Conservation (phyloP, 371 early-diverging fungal genomes). For the Actinomortierella ambigua region DNA sequence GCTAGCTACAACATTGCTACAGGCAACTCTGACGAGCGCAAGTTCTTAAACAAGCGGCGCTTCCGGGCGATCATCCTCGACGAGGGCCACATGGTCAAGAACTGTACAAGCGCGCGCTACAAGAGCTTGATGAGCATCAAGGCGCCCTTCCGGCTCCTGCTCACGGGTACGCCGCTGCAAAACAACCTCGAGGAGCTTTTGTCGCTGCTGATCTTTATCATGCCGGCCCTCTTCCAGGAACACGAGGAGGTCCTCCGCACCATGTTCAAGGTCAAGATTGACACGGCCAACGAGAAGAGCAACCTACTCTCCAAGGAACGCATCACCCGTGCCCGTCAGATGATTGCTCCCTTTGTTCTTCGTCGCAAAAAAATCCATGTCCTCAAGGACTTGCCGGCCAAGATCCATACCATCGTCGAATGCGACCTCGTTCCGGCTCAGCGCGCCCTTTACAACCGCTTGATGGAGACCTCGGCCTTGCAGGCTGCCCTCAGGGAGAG, state of each 20-base stretch:
- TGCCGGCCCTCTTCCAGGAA: constrained; percentile 85
- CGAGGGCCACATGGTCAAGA: constrained; percentile 96
- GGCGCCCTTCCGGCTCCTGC: constrained; percentile 70
- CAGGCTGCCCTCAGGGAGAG: constrained; percentile 17
- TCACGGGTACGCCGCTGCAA: constrained; percentile 86
- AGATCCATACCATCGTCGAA: constrained; percentile 54
- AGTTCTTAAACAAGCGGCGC: constrained; percentile 63
- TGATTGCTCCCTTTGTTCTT: constrained; percentile 84
- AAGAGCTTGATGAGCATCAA: constrained; percentile 74
- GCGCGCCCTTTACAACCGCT: constrained; percentile 48
- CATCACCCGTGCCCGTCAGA: constrained; percentile 69
- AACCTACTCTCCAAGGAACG: constrained; percentile 60
- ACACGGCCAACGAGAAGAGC: constrained; percentile 38
- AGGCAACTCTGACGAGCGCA: constrained; percentile 72
- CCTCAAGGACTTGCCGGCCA: constrained; percentile 70
- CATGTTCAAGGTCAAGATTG: constrained; percentile 60
- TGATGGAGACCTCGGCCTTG: constrained; percentile 42
- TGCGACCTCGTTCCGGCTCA: constrained; percentile 55
- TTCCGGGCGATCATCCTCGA: constrained; percentile 84
- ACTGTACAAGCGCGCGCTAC: constrained; percentile 82
- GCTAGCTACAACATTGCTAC: constrained; percentile 82
- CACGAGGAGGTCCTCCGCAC: constrained; percentile 58
- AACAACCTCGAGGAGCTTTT: constrained; percentile 86
- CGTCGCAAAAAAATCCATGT: constrained; percentile 76
- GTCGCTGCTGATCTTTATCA: constrained; percentile 90